Percentiles rank a stretch among this genome's conserved stretches.
Evolutionary conservation across 106 monocot genomes (phyloP).

Genomic region (Dioscorea zingiberensis): DNA sequence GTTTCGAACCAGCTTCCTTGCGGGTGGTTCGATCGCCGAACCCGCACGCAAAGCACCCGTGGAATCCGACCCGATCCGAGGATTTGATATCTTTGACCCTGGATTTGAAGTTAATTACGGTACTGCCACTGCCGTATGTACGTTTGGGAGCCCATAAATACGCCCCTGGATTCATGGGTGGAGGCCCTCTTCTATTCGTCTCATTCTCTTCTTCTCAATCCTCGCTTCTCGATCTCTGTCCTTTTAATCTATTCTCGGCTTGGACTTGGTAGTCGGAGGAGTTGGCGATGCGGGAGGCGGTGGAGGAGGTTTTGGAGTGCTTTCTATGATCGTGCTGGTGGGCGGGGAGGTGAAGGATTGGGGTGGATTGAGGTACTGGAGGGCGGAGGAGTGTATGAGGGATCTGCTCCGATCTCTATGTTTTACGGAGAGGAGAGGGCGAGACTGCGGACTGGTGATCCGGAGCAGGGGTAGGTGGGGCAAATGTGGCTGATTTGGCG

Average conservation of each 20-base stretch:
- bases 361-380: not conserved
- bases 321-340: not conserved
- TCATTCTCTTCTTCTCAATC: not conserved
- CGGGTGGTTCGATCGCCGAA: not conserved
- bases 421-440: not conserved
- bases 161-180: not conserved
- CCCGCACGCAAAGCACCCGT: not conserved
- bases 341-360: not conserved
- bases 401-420: conserved; percentile 1
- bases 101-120: not conserved
- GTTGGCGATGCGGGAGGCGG: not conserved
- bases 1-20: not conserved
- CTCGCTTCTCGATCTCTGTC: not conserved
- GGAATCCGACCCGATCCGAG: not conserved
- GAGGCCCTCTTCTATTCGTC: not conserved
- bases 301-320: not conserved
- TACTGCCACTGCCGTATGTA: not conserved
- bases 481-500: conserved; percentile 28
- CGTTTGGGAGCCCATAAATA: not conserved
- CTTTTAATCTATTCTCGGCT: not conserved
- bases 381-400: conserved; percentile 19
- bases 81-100: not conserved
- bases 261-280: not conserved
- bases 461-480: conserved; percentile 36
- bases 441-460: conserved; percentile 31